phyloP scores from a whole-genome alignment of 768 basidiomycete genomes.

The Mycena indigotica region DNA sequence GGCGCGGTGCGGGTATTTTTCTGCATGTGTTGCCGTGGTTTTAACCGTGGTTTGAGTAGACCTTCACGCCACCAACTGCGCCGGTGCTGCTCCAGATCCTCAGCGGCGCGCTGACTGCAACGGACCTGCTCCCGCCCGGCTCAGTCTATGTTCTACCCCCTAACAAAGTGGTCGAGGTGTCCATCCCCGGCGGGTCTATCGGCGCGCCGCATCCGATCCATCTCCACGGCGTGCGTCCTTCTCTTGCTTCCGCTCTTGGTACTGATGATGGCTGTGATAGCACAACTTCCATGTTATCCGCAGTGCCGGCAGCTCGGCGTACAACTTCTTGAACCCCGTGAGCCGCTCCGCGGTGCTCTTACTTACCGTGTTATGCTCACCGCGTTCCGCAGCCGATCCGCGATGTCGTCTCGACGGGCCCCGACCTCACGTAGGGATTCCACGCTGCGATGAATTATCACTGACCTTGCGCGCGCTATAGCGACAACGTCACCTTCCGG shows the following conservation, averaged over 20 bases:
- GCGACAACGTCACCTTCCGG: slow-evolving; percentile 19
- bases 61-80: slow-evolving; percentile 34
- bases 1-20: slow-evolving; percentile 15
- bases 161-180: slow-evolving; percentile 47
- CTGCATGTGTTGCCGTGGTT: not conserved
- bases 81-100: slow-evolving; percentile 49
- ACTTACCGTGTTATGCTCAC: not conserved
- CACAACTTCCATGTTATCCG: slow-evolving; percentile 36
- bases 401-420: slow-evolving; percentile 18
- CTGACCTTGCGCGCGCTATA: not conserved
- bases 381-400: slow-evolving; percentile 1
- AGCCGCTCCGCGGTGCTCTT: not conserved
- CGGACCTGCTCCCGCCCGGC: slow-evolving; percentile 33
- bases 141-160: slow-evolving; percentile 39
- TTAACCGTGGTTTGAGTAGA: not conserved
- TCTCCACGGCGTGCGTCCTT: slow-evolving; percentile 16
- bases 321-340: slow-evolving; percentile 45
- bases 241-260: not conserved
- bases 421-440: not conserved
- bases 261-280: slow-evolving; percentile 6
- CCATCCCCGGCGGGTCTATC: slow-evolving; percentile 31
- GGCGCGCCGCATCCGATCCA: slow-evolving; percentile 18
- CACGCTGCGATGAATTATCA: not conserved
- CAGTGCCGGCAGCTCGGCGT: slow-evolving; percentile 27
- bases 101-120: slow-evolving; percentile 40